Percentiles rank a stretch among this genome's conserved stretches.
Conservation (phyloP, 306 rosid species). For the Casuarina glauca region DNA sequence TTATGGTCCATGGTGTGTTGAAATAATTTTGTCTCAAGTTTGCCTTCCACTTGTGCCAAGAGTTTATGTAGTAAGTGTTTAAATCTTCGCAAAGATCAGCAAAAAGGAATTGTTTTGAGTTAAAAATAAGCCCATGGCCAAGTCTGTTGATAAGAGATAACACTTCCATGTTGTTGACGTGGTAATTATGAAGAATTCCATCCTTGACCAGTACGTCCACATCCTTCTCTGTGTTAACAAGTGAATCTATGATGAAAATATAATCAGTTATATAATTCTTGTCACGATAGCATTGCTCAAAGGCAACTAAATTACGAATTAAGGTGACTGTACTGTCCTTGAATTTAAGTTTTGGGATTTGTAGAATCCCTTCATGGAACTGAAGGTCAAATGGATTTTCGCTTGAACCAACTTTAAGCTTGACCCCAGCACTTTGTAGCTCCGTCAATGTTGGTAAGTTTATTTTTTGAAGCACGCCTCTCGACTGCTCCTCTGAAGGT, state of each 20-base stretch:
- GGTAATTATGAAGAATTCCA: conserved; percentile 8
- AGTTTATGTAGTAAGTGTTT: conserved; percentile 19
- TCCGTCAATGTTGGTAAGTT: conserved; percentile 19
- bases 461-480: neutral
- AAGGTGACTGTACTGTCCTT: neutral
- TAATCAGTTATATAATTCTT: conserved; percentile 21
- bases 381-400: neutral
- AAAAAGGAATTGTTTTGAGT: conserved; percentile 11
- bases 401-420: conserved; percentile 11
- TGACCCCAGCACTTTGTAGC: conserved; percentile 33
- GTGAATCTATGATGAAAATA: conserved; percentile 16
- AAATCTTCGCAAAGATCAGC: neutral
- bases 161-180: neutral
- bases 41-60: conserved; percentile 24
- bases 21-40: neutral
- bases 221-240: conserved; percentile 24
- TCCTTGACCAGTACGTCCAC: no score
- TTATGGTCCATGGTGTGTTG: no score
- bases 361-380: conserved; percentile 20
- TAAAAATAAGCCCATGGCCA: neutral
- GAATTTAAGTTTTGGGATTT: conserved; percentile 29
- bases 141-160: neutral
- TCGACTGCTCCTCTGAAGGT: conserved; percentile 6
- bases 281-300: conserved; percentile 24
- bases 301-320: conserved; percentile 30